phyloP scores from a whole-genome alignment of 2,329 filamentous ascomycete species.

The Plectosphaerella cucumerina region DNA sequence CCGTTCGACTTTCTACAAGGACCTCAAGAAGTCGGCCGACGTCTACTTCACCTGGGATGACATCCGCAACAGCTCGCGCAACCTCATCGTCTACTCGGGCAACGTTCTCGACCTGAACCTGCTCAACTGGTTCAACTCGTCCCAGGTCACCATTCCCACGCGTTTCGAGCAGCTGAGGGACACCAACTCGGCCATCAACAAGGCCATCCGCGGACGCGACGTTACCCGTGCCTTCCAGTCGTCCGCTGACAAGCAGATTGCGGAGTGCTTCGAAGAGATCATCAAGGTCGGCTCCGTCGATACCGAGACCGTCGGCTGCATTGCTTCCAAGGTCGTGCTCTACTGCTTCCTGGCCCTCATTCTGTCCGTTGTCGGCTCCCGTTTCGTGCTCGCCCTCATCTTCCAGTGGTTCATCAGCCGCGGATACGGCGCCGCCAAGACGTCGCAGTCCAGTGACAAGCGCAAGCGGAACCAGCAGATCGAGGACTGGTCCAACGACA shows the following conservation, averaged over 20 bases:
- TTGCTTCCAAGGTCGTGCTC: constrained; percentile 93
- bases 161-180: constrained; percentile 78
- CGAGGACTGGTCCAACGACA: constrained; percentile 96
- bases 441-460: constrained; percentile 74
- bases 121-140: constrained; percentile 82
- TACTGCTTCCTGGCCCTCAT: constrained; percentile 93
- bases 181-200: constrained; percentile 54
- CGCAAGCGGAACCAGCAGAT: constrained; percentile 90
- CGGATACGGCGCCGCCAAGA: constrained; percentile 79
- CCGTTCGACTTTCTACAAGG: constrained; percentile 71
- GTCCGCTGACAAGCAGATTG: constrained; percentile 72
- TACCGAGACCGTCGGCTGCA: constrained; percentile 93
- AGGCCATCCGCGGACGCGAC: constrained; percentile 73
- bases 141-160: constrained; percentile 69
- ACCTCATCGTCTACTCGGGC: constrained; percentile 90
- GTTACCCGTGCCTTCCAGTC: constrained; percentile 85
- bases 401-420: constrained; percentile 97
- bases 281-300: constrained; percentile 96
- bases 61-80: constrained; percentile 81
- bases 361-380: constrained; percentile 77
- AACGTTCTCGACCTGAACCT: constrained; percentile 88
- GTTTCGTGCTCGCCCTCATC: constrained; percentile 82
- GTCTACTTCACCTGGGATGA: constrained; percentile 98
- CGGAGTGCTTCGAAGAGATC: constrained; percentile 85
- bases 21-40: constrained; percentile 66